phyloP scores from a whole-genome alignment of 257 asterid species.

The Pogostemon cablin region DNA sequence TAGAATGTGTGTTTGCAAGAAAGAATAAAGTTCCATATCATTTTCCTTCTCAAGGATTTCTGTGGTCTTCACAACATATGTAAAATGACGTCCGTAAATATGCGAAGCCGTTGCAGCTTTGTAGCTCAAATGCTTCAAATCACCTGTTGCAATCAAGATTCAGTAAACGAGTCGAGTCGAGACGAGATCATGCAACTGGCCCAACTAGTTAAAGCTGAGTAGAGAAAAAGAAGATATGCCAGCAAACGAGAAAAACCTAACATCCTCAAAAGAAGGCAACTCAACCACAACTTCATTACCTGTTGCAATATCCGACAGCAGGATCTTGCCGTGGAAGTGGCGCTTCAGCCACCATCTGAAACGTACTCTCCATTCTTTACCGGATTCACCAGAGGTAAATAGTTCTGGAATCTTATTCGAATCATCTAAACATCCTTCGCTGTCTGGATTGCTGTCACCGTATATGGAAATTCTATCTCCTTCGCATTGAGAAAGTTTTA shows the following conservation, averaged over 20 bases:
- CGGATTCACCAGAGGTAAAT: slow-evolving; percentile 49
- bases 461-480: slow-evolving; percentile 62
- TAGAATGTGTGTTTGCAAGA: slow-evolving; percentile 52
- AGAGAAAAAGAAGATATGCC: too few relatives aligned
- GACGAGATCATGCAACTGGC: too few relatives aligned
- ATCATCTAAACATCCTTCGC: slow-evolving; percentile 32
- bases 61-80: slow-evolving; percentile 50
- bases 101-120: slow-evolving; percentile 82
- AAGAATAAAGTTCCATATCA: slow-evolving; percentile 52
- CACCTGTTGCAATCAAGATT: slow-evolving; percentile 47
- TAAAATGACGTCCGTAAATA: slow-evolving; percentile 66
- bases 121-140: slow-evolving; percentile 55
- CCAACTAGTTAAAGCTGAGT: too few relatives aligned
- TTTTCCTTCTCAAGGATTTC: slow-evolving; percentile 47
- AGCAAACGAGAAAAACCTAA: neutral
- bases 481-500: slow-evolving; percentile 61
- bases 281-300: slow-evolving; percentile 47
- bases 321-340: slow-evolving; percentile 58
- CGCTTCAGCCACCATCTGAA: slow-evolving; percentile 88
- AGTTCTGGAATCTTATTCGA: slow-evolving; percentile 56
- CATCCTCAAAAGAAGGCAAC: neutral
- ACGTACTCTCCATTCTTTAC: slow-evolving; percentile 68
- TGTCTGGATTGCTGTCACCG: slow-evolving; percentile 36
- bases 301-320: slow-evolving; percentile 55
- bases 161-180: neutral